Evolutionary conservation across 345 rosid species (phyloP).

Genomic region (Acer campestre): DNA sequence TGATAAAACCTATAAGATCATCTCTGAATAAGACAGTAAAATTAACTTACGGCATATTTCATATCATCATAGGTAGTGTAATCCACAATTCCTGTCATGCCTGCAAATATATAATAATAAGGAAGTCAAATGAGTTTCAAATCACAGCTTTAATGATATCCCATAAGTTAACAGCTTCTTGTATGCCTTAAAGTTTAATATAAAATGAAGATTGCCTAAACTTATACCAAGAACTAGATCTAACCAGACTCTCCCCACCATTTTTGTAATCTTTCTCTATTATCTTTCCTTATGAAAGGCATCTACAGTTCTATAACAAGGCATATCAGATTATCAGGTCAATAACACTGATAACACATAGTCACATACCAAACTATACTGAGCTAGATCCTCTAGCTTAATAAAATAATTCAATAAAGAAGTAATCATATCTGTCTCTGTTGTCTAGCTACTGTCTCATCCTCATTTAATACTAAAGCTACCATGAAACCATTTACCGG

Average conservation of each 20-base stretch:
- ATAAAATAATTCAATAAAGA: neutral
- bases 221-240: neutral
- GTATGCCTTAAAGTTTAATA: neutral
- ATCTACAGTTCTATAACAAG: neutral
- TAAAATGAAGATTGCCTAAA: neutral
- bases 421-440: neutral
- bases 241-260: neutral
- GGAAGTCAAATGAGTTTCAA: neutral
- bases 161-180: neutral
- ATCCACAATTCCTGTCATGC: conserved; percentile 87
- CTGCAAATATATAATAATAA: conserved; percentile 39
- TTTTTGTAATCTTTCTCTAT: neutral
- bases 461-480: neutral
- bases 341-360: neutral
- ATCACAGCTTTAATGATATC: neutral
- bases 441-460: neutral
- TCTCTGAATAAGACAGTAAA: neutral
- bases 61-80: conserved; percentile 88
- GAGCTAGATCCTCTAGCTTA: neutral
- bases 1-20: neutral
- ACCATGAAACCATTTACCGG: neutral
- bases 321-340: conserved; percentile 4
- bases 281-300: neutral
- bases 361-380: neutral
- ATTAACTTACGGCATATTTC: conserved; percentile 87